phyloP scores from a whole-genome alignment of 2,329 filamentous ascomycete species.

The Neodidymelliopsis sp. region DNA sequence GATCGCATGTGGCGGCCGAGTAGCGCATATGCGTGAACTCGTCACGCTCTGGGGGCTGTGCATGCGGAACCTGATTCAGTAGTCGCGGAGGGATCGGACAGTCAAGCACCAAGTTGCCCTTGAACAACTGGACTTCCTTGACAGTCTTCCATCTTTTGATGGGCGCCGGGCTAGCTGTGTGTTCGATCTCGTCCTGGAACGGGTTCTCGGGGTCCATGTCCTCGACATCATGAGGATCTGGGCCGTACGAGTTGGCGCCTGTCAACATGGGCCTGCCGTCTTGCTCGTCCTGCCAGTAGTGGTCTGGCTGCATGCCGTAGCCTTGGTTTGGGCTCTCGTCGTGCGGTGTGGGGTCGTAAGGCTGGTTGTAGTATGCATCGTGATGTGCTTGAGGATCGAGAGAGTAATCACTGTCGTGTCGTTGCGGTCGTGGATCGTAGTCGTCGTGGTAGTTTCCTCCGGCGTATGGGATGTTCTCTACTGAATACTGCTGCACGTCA shows the following conservation, averaged over 20 bases:
- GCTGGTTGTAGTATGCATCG: conserved; percentile 83
- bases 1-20: conserved; percentile 93
- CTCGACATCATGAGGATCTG: conserved; percentile 61
- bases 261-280: conserved; percentile 80
- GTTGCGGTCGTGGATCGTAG: conserved; percentile 58
- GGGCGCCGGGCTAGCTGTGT: conserved; percentile 63
- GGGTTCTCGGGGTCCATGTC: conserved; percentile 49
- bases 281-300: conserved; percentile 72
- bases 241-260: conserved; percentile 67
- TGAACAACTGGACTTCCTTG: conserved; percentile 96
- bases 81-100: conserved; percentile 92
- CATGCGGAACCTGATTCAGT: conserved; percentile 86
- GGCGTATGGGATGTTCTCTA: conserved; percentile 72
- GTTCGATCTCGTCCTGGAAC: conserved; percentile 53
- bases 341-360: conserved; percentile 74
- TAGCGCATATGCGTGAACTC: conserved; percentile 93
- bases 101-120: conserved; percentile 95
- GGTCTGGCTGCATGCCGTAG: conserved; percentile 58
- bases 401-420: conserved; percentile 69
- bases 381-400: conserved; percentile 86
- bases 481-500: conserved; percentile 65
- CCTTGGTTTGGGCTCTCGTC: conserved; percentile 63
- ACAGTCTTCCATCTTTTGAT: conserved; percentile 97
- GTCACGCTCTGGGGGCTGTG: conserved; percentile 77
- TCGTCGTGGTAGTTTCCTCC: conserved; percentile 67